A percentile compares a stretch with the other conserved stretches of the same genome.
phyloP scores from a whole-genome alignment of 371 early-diverging fungal species.

The Haplosporangium sp. region DNA sequence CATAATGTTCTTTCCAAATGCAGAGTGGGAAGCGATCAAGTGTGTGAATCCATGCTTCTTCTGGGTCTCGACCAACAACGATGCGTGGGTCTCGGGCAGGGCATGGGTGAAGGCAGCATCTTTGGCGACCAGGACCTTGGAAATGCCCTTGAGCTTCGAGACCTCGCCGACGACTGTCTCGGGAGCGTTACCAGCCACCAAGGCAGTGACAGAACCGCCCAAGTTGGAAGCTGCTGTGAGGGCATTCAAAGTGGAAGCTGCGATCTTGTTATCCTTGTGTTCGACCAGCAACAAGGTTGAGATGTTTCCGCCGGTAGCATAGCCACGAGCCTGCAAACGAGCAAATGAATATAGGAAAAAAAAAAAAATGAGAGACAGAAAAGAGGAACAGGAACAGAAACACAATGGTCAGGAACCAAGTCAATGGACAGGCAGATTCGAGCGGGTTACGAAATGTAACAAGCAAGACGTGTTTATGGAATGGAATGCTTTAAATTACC shows the following conservation, averaged over 20 bases:
- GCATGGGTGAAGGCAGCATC: conserved; percentile 81
- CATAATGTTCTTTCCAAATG: conserved; percentile 93
- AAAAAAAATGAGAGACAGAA: not conserved
- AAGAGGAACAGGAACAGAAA: not conserved
- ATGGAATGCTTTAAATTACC: conserved; percentile 18
- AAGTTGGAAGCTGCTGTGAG: conserved; percentile 88
- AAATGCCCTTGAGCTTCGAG: conserved; percentile 80
- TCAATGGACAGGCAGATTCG: not conserved
- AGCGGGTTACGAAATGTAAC: not conserved
- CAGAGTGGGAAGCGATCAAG: conserved; percentile 88
- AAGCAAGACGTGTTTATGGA: not conserved
- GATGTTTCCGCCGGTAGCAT: conserved; percentile 67
- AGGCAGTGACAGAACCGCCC: conserved; percentile 85
- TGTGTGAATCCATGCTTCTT: conserved; percentile 84
- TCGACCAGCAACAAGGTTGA: conserved; percentile 89
- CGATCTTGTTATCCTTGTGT: conserved; percentile 82
- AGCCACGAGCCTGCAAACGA: conserved; percentile 60
- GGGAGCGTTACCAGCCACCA: conserved; percentile 88
- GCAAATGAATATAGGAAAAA: not conserved
- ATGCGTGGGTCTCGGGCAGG: conserved; percentile 86
- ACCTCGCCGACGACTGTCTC: conserved; percentile 78
- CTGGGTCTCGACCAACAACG: conserved; percentile 79
- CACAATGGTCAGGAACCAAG: too few species aligned
- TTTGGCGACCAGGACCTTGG: conserved; percentile 89
- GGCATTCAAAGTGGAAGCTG: conserved; percentile 86